Base-by-base conservation (phyloP, 305 asterid species). In the Fraxinus sp. region DNA sequence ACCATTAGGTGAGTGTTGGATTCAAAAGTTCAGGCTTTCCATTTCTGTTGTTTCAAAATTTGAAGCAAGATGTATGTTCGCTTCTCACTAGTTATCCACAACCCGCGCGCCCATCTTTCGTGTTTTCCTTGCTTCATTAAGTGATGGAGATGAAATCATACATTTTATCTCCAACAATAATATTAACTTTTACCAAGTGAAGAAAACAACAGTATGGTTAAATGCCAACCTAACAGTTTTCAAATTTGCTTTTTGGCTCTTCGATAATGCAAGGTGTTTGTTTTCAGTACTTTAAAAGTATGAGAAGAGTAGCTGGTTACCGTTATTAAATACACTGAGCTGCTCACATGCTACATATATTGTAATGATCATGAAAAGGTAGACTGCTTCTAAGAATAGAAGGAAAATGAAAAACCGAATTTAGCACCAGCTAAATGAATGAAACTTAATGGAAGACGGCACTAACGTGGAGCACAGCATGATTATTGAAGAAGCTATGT, bases 1-100 rank as follows among this genome's bases (percentile, higher is more conserved):
- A 74, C 78, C 87, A 73, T 79, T 86, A 77, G 90, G 98, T 93
- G 75, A 88, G 90, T 84, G 35, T 74, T 81, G 30, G 28, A 72
- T 32, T 33, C 37, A 46, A 64, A 49, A 28, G 13, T 35, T 35
- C 16, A 36, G 26, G 33, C 22, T 70, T 52, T 30, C 18, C 20
- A 3, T 14, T 41, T 30, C 52, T 39, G 11, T 75, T 9, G 22
- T 74, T 39, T 75, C 59, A 20, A 62, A 8, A 20, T 59, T 59
- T 59, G 30, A 20, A 7, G 70, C 9, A 8, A 59, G 14, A 59
- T 20, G 26, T 20, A 59, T 59, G 70, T 20, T 57, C 20, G 30
- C 28, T 20, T 57, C 18, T 57, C 18, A 49, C 62, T 14, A 49
- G 28, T n/a, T 1, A 18, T 36, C 6, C 28, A n/a, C 24, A 22